These are phyloP conservation scores for Tolypocladium album DNA, from an alignment of 2,329 filamentous ascomycete species.

Conservation along the genomic window DNA sequence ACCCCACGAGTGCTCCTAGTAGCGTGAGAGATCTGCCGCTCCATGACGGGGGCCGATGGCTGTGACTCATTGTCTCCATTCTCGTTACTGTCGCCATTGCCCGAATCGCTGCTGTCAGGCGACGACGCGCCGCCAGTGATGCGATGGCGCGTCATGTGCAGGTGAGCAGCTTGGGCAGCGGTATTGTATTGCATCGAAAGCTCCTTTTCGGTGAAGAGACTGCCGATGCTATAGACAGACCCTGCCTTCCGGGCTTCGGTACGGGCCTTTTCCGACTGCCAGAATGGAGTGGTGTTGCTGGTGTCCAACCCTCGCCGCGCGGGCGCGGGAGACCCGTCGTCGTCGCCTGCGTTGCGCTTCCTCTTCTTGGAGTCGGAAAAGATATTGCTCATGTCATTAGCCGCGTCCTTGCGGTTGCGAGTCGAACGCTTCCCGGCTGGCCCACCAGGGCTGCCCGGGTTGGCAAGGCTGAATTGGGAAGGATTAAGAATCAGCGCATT, in stretches of 20 bases:
- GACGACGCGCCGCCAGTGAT: conserved; percentile 38
- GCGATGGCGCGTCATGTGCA: conserved; percentile 49
- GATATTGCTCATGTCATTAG: conserved; percentile 24
- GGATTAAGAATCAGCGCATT: conserved; percentile 56
- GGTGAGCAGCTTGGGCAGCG: conserved; percentile 51
- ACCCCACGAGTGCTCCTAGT: conserved; percentile 51
- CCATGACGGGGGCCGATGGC: conserved; percentile 45
- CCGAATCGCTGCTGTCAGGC: conserved; percentile 42
- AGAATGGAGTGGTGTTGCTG: conserved; percentile 48
- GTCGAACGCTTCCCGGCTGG: conserved; percentile 53
- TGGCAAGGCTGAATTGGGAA: conserved; percentile 56
- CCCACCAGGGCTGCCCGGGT: conserved; percentile 53
- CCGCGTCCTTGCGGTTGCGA: conserved; percentile 47
- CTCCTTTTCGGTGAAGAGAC: conserved; percentile 62
- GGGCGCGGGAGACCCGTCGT: conserved; percentile 53
- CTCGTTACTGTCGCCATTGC: conserved; percentile 39
- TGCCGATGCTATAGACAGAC: conserved; percentile 55
- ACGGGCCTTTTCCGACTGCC: conserved; percentile 50
- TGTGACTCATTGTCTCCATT: conserved; percentile 35
- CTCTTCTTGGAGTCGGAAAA: conserved; percentile 50
- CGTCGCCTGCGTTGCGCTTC: conserved; percentile 48
- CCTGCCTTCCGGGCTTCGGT: conserved; percentile 44
- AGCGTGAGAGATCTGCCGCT: conserved; percentile 52
- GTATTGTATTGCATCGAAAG: conserved; percentile 54
- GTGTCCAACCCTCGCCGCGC: conserved; percentile 44